Base-by-base conservation (phyloP, 768 basidiomycete genomes). In the Termitomyces sp. region DNA sequence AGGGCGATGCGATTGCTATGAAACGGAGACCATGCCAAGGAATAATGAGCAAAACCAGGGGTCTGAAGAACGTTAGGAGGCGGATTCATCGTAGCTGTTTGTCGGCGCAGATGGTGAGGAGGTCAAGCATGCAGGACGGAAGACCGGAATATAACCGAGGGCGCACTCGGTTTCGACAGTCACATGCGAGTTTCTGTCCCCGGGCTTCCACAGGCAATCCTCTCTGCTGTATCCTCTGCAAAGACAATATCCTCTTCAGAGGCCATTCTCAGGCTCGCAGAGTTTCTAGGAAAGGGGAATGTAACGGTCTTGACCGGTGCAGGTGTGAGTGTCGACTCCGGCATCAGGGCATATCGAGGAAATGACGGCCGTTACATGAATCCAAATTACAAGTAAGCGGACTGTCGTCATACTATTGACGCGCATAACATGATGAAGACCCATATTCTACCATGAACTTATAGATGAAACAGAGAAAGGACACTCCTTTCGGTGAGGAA, bases 281-380 rank as follows among this genome's bases (percentile, higher is more conserved):
- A 76, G 2, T 95, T 95, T 65, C 71, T 96, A 20, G 73, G 78
- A 0, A 73, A 78, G 4, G 92, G 93, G n/a, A 87, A 84, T 70
- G 84, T 84, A 50, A 75, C 87, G 0, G 75, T 94, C 16, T 70
- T 98, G 56, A 95, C 93, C 0, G 95, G 95, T 2, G 96, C 96
- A 0, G 96, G 96, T 7, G 91, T 97, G 63, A 92, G 90, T 69
- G 95, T 98, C 31, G 96, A 98, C 71, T 93, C 90, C 30, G 96
- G 96, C 47, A 96, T 98, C 60, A 79, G 93, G 63, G 94, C 95
- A n/a, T 97, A 98, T 72, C 78, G 95, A 58, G 95, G 95, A 41
- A 69, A 78, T 61, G 91, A 95, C 67, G 95, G 95, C 16, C 77
- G 87, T 62, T 93, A 93, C 72, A 84, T 91, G 84, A 91, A 93